Base-by-base conservation (phyloP, 2,329 filamentous ascomycete genomes). In the Fusarium siculi region DNA sequence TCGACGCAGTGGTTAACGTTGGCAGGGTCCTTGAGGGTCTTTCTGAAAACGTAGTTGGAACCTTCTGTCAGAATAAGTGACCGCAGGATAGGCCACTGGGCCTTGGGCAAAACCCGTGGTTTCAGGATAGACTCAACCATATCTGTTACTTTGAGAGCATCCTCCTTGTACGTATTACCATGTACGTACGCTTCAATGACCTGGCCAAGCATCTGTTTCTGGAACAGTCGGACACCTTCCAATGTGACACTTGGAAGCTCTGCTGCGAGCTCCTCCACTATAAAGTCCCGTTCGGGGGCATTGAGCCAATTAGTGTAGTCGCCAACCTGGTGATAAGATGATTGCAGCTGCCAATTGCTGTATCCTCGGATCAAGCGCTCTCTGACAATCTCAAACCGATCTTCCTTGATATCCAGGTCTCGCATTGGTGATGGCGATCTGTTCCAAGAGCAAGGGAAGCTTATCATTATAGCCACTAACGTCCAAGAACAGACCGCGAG, bases 381-480 rank as follows among this genome's bases (percentile, higher is more conserved):
- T 80, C 97, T 97, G 81, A 97, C 90, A 75, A 98, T 95, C 54
- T 93, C 89, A 79, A 98, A 99, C 4, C 96, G 91, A 63, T 97
- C 95, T n/a, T 93, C 89, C 70, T 91, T 92, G 74, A 98, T 88
- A 42, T 95, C 90, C 9, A 98, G 86, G 76, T 97, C 93, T 37
- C 50, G 50, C 23, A 53, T n/a, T 53, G 37, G 50, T 37, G 15
- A 32, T 53, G 32, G 97, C 85, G 8, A 98, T 93, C 80, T 97
- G 96, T 79, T 98, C 94, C 52, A 99, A 83, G 30, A 99, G 87
- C 1, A 98, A 94, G 0, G 93, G 87, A 78, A 99, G 90, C 85
- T 99, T 99, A 82, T 99, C 96, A 76, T 98, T 99, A 84, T 98
- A 99, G 0, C 96, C 96, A 34, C 91, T 92, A 7, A 98, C 89